Base-by-base conservation (phyloP, 192 early-diverging fungal species). In the Coemansia sp. region DNA sequence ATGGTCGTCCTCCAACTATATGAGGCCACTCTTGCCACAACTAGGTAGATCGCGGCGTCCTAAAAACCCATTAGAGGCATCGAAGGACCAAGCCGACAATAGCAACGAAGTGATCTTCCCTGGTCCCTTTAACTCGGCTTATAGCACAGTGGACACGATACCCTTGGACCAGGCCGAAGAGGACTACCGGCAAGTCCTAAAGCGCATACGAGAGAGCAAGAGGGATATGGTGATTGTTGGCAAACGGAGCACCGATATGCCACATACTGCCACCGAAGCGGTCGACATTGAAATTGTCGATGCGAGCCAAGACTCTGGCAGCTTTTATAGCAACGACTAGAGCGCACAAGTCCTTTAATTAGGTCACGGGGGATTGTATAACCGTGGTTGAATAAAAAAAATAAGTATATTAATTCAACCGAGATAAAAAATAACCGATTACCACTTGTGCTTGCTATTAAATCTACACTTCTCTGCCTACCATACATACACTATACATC, bases 101-200 rank as follows among this genome's bases (percentile, higher is more conserved):
- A 50, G 38, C 29, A 16, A 55, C 40, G 80, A 74, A 3, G 63
- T 72, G 16, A 64, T 70, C 7, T 72, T 74, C 47, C 72, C 75
- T 2, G 69, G 69, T 5, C 75, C 75, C 12, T 82, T 82, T 36
- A 72, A 66, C 53, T 68, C 80, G 11, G 52, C 72, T 3, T 82
- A 77, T 33, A 74, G 80, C 50, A 82, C 80, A 15, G 72, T 70
- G 7, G 80, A 74, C 57, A 78, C 80, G 9, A 74, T 77, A 20
- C 68, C 80, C 8, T 53, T 82, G 40, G 80, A 82, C 12, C 75
- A 77, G n/a, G 80, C 80, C 0, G 75, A 74, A 24, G 80, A 74
- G 8, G 80, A 82, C 62, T 82, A 77, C 18, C 69, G 50, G 15
- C 62, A 71, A 15, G 80, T 72, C n/a, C 65, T 82, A 15, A 52